phyloP scores from a whole-genome alignment of 441 rosid genomes.

The Jatropha podagrica region DNA sequence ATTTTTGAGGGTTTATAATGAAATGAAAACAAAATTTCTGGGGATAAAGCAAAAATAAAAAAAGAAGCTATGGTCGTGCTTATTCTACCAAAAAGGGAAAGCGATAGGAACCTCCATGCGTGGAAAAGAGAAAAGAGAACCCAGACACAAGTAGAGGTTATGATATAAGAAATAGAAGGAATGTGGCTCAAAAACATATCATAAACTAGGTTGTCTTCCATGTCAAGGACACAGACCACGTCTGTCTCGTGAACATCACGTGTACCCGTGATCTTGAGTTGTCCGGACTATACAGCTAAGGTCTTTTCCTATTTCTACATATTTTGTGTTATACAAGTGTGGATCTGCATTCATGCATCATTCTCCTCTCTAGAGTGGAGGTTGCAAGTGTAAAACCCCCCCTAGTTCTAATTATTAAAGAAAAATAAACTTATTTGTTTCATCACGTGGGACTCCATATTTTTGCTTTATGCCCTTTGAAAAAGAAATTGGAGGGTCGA shows the following conservation, averaged over 20 bases:
- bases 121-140: background rate
- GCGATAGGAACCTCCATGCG: slow-evolving; percentile 10
- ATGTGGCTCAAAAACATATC: slow-evolving; percentile 33
- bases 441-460: background rate
- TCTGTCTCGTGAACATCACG: slow-evolving; percentile 42
- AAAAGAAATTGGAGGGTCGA: background rate
- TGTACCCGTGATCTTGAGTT: slow-evolving; percentile 24
- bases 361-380: background rate
- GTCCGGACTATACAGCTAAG: slow-evolving; percentile 27
- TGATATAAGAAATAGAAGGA: slow-evolving; percentile 16
- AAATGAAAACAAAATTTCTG: too few species aligned
- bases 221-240: slow-evolving; percentile 35
- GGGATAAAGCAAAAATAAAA: background rate
- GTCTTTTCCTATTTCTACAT: slow-evolving; percentile 12
- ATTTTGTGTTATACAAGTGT: background rate
- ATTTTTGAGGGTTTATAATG: background rate
- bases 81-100: slow-evolving; percentile 9
- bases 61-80: background rate
- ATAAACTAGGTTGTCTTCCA: slow-evolving; percentile 40
- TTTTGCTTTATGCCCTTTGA: background rate
- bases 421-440: background rate
- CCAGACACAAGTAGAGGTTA: slow-evolving; percentile 23
- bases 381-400: background rate
- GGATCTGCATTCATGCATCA: background rate
- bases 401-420: background rate